Evolutionary conservation across 1,284 basidiomycete genomes (phyloP).

Genomic region (Ganoderma leucocontextum): DNA sequence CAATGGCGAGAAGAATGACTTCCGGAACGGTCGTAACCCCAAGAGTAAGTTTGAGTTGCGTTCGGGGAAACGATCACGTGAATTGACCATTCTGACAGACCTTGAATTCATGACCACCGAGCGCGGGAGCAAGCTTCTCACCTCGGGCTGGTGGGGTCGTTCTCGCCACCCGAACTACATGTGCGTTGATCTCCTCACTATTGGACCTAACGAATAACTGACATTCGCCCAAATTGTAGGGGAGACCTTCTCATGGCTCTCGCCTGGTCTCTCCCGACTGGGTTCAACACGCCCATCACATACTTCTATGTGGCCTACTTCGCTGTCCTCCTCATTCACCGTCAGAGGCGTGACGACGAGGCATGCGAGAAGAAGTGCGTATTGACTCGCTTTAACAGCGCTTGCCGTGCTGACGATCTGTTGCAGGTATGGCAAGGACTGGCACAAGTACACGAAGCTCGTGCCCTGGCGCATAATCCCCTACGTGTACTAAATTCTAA

Average conservation of each 20-base stretch:
- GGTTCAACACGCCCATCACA: slow-evolving; percentile 91
- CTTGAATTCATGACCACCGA: slow-evolving; percentile 86
- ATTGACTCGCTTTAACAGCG: too few relatives aligned
- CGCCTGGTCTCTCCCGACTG: slow-evolving; percentile 94
- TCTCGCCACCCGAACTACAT: slow-evolving; percentile 95
- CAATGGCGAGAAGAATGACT: slow-evolving; percentile 97
- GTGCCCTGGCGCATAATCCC: slow-evolving; percentile 92
- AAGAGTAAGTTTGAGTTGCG: slow-evolving; percentile 68
- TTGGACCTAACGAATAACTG: slow-evolving; percentile 5
- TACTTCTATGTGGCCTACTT: slow-evolving; percentile 98
- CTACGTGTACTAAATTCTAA: slow-evolving; percentile 70
- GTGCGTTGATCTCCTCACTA: slow-evolving; percentile 51
- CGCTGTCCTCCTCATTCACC: slow-evolving; percentile 88
- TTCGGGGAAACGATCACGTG: background rate
- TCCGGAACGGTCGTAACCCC: slow-evolving; percentile 92
- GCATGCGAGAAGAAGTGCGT: slow-evolving; percentile 87
- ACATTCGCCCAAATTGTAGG: slow-evolving; percentile 45
- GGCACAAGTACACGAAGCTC: slow-evolving; percentile 86
- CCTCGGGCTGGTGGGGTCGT: slow-evolving; percentile 97
- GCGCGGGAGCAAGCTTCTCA: slow-evolving; percentile 90
- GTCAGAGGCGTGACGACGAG: slow-evolving; percentile 93
- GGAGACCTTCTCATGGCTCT: slow-evolving; percentile 92
- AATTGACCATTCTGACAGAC: slow-evolving; percentile 51
- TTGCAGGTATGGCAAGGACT: slow-evolving; percentile 80
- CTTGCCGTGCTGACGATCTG: slow-evolving; percentile 25